Evolutionary conservation across 352 stramenopile species (phyloP).

Genomic region (Phytophthora citricola): DNA sequence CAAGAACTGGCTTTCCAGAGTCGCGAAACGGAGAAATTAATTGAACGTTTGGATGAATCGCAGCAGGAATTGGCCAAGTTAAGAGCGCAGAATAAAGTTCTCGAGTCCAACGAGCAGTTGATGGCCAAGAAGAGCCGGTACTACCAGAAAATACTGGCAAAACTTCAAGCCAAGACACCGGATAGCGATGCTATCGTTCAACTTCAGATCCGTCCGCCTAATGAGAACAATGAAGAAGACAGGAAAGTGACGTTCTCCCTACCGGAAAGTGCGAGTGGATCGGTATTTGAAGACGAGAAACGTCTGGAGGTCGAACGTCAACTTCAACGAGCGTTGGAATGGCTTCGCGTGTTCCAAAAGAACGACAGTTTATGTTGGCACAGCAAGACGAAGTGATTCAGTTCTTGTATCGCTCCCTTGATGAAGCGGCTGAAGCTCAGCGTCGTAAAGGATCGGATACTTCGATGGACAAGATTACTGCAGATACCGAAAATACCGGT

Average conservation of each 20-base stretch:
- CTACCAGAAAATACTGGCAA: constrained; percentile 72
- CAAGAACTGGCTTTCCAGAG: constrained; percentile 78
- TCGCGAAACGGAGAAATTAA: constrained; percentile 73
- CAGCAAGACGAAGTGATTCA: constrained; percentile 74
- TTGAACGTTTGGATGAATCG: constrained; percentile 47
- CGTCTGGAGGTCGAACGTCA: constrained; percentile 38
- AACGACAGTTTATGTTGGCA: constrained; percentile 65
- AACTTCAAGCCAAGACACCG: constrained; percentile 33
- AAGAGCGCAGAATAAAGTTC: constrained; percentile 53
- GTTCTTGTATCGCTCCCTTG: constrained; percentile 55
- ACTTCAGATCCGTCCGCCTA: constrained; percentile 10
- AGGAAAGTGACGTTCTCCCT: not conserved
- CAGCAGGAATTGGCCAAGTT: constrained; percentile 58
- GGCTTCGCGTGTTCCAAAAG: constrained; percentile 58
- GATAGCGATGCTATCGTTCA: not conserved
- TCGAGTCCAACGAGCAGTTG: constrained; percentile 56
- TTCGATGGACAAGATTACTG: constrained; percentile 1
- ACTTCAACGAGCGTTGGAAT: constrained; percentile 48
- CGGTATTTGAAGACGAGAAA: constrained; percentile 13
- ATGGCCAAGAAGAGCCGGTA: constrained; percentile 76
- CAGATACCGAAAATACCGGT: not conserved
- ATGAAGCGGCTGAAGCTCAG: constrained; percentile 36
- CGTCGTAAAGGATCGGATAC: not conserved
- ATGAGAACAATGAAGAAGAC: constrained; percentile 26
- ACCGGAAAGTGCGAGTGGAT: constrained; percentile 1